Conservation (phyloP, 2,329 filamentous ascomycete species). For the Alternaria ethzedia region DNA sequence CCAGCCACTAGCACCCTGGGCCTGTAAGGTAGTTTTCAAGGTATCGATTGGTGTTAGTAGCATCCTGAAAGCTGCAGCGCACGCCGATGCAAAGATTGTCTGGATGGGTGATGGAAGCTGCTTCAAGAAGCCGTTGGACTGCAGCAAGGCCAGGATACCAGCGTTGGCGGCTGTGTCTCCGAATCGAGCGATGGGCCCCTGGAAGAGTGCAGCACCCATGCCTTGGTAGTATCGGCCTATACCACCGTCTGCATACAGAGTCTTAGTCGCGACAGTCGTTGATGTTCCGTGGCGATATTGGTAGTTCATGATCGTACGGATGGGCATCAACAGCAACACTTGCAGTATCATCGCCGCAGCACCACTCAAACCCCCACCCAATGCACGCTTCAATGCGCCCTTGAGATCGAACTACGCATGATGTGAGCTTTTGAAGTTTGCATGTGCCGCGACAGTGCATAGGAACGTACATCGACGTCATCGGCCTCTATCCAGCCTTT, state of each 20-base stretch:
- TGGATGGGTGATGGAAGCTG: slow-evolving; percentile 34
- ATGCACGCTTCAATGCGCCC: slow-evolving; percentile 32
- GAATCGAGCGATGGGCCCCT: slow-evolving; percentile 37
- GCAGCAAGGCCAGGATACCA: slow-evolving; percentile 35
- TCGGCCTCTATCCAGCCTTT: slow-evolving; percentile 38
- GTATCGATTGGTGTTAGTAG: slow-evolving; percentile 38
- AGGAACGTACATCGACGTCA: slow-evolving; percentile 32
- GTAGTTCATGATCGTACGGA: slow-evolving; percentile 42
- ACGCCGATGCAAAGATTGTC: slow-evolving; percentile 35
- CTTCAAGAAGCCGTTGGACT: slow-evolving; percentile 33
- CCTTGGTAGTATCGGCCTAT: slow-evolving; percentile 36
- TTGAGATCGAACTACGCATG: slow-evolving; percentile 32
- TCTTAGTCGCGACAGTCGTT: slow-evolving; percentile 31
- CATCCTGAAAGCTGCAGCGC: slow-evolving; percentile 37
- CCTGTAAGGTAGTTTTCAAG: slow-evolving; percentile 36
- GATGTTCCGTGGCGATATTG: slow-evolving; percentile 39
- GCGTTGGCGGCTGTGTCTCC: slow-evolving; percentile 41
- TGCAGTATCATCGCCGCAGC: slow-evolving; percentile 40
- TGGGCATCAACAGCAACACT: slow-evolving; percentile 38
- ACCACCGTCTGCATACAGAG: slow-evolving; percentile 33
- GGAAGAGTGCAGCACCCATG: slow-evolving; percentile 32
- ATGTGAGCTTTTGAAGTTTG: neutral
- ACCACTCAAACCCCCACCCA: slow-evolving; percentile 38
- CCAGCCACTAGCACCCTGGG: slow-evolving; percentile 32
- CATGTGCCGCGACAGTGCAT: neutral